phyloP scores from a whole-genome alignment of 768 basidiomycete species.

The Psilocybe sp. region DNA sequence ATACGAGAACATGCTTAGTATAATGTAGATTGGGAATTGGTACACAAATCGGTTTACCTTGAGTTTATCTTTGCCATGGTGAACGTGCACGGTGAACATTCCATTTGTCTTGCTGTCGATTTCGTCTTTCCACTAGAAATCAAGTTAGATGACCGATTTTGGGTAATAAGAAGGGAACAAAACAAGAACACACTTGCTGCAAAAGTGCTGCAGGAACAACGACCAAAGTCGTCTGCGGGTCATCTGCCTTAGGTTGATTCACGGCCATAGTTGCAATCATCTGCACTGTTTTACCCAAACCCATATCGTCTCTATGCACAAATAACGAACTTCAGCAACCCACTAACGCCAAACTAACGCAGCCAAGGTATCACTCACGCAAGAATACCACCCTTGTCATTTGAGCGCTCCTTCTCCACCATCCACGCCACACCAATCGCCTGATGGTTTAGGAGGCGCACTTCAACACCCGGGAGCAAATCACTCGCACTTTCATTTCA shows the following conservation, averaged over 20 bases:
- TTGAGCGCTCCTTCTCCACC: constrained; percentile 56
- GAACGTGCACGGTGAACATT: constrained; percentile 60
- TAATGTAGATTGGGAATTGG: not conserved
- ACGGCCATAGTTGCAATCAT: constrained; percentile 78
- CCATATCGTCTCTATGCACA: constrained; percentile 61
- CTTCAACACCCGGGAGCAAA: constrained; percentile 64
- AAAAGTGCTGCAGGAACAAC: constrained; percentile 77
- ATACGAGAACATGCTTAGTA: not conserved
- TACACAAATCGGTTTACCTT: constrained; percentile 30
- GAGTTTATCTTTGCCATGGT: constrained; percentile 70
- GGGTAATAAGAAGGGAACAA: too few species aligned
- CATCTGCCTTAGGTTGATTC: constrained; percentile 50
- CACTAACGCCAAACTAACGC: not conserved
- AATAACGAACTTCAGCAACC: constrained; percentile 1
- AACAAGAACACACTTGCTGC: constrained; percentile 45
- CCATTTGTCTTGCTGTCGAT: constrained; percentile 65
- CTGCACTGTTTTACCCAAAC: constrained; percentile 72
- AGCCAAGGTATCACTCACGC: constrained; percentile 38
- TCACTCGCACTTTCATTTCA: constrained; percentile 42
- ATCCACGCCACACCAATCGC: constrained; percentile 80
- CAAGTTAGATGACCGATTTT: too few species aligned
- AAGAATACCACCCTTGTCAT: constrained; percentile 60
- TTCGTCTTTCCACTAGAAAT: constrained; percentile 66
- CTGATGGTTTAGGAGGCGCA: constrained; percentile 72
- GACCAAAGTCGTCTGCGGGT: constrained; percentile 59